Conservation (phyloP, 2,329 filamentous ascomycete species). For the Xylaria sp. region DNA sequence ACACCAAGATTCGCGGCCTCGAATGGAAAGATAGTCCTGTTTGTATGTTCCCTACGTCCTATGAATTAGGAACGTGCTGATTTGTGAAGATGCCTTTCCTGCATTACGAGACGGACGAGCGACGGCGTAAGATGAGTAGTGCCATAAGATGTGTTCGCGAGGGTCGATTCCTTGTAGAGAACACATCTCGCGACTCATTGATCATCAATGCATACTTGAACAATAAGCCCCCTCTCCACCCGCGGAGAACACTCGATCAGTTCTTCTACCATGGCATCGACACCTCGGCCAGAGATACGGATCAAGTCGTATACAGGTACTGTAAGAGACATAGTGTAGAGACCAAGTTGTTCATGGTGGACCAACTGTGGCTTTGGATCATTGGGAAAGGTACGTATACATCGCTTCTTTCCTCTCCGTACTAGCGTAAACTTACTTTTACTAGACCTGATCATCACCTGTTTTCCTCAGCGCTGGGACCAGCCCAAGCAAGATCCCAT, state of each 20-base stretch:
- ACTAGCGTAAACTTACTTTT: neutral
- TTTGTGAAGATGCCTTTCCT: conserved; percentile 64
- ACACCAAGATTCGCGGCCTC: conserved; percentile 35
- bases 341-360: conserved; percentile 68
- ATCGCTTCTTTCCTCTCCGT: neutral
- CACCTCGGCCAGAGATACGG: conserved; percentile 60
- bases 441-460: conserved; percentile 60
- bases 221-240: conserved; percentile 54
- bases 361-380: conserved; percentile 70
- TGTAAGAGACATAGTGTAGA: conserved; percentile 43
- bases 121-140: conserved; percentile 58
- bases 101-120: conserved; percentile 63
- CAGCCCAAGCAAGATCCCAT: conserved; percentile 64
- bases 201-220: conserved; percentile 52
- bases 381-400: conserved; percentile 45
- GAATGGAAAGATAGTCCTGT: conserved; percentile 41
- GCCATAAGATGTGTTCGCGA: conserved; percentile 45
- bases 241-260: conserved; percentile 65
- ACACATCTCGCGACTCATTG: conserved; percentile 44
- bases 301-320: conserved; percentile 68
- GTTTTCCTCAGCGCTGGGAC: conserved; percentile 61
- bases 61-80: conserved; percentile 20
- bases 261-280: conserved; percentile 68
- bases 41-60: conserved; percentile 32
- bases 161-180: conserved; percentile 35